Evolutionary conservation across 306 rosid genomes (phyloP), one percentile per base, ranked within the genome.

Genomic region (Cucumis melo): DNA sequence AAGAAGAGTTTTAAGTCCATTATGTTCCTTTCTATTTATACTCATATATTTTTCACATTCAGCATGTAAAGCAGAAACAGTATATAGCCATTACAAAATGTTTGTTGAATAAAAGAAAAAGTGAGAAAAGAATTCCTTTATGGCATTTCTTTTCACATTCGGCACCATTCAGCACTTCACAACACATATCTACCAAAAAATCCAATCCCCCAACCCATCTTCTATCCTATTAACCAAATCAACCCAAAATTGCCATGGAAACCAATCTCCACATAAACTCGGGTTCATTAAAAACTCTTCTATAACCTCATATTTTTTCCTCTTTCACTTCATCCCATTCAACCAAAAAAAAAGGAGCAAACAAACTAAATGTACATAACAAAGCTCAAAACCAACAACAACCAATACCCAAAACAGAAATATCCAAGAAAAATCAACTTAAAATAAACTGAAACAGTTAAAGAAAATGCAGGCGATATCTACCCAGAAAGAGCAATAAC

Each of bases 1-100:
- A 75, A 75, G 66, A 55, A 78, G 79, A 51, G 75, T 78, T 85
- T 51, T 79, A 16, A 16, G 58, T 81, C 81, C 81, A 78, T 78
- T 76, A 76, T 80, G 60, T 79, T 73, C 77, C 70, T 75, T 79
- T 75, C 84, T 58, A 71, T 68, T 76, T 84, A 62, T 41, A 59
- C 51, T 11, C 15, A 78, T 79, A 53, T 78, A 15, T 80, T 80
- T 55, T 88, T 78, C 80, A 85, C 90, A 93, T 87, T 91, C 89
- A 87, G 82, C 82, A 63, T 74, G 81, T 77, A 86, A 88, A 87
- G 87, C 78, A 82, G 79, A 65, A 74, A 56, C 83, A 88, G 84
- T 83, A 84, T 81, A 85, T 87, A 87, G 82, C 86, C 80, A 73
- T 32, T 50, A 73, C 46, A 73, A 73, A 73, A 29, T 23, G 42